Evolutionary conservation across 2,329 filamentous ascomycete species (phyloP).

Genomic region (Pleomassaria siparia): DNA sequence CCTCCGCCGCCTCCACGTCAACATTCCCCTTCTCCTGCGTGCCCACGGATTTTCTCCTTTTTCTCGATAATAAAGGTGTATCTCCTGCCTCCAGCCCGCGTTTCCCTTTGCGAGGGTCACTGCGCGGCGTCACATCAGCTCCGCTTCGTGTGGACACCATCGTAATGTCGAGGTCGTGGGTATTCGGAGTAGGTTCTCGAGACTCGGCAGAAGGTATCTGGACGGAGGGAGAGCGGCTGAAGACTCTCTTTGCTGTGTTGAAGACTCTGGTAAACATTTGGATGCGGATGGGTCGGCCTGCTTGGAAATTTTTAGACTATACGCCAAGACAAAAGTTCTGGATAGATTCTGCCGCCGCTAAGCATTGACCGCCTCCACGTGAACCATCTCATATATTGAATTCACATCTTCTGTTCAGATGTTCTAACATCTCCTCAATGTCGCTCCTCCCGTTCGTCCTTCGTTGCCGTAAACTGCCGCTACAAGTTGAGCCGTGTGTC

Average conservation of each 20-base stretch:
- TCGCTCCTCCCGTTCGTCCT: constrained; percentile 16
- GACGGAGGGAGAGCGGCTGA: constrained; percentile 34
- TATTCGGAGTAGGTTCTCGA: constrained; percentile 15
- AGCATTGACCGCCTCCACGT: constrained; percentile 7
- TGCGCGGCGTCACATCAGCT: constrained; percentile 5
- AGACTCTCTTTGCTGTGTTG: constrained; percentile 30
- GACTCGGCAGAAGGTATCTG: constrained; percentile 22
- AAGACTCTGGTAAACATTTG: constrained; percentile 37
- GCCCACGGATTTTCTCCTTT: constrained; percentile 25
- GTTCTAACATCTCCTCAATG: constrained; percentile 17
- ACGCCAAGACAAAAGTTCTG: constrained; percentile 26
- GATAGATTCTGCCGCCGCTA: constrained; percentile 10
- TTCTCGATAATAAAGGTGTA: constrained; percentile 31
- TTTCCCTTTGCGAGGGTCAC: constrained; percentile 19
- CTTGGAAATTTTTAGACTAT: constrained; percentile 21
- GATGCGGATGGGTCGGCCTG: constrained; percentile 6
- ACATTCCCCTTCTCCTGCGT: constrained; percentile 11
- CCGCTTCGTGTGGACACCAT: constrained; percentile 42
- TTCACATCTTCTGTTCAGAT: too few species aligned
- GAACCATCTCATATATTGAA: not conserved
- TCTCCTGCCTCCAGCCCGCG: constrained; percentile 31
- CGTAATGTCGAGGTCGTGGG: constrained; percentile 13
- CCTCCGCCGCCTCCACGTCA: not conserved
- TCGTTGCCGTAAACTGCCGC: constrained; percentile 10
- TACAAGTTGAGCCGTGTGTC: constrained; percentile 16